Conservation (phyloP, 768 basidiomycete species). For the Myochromella boudieri region DNA sequence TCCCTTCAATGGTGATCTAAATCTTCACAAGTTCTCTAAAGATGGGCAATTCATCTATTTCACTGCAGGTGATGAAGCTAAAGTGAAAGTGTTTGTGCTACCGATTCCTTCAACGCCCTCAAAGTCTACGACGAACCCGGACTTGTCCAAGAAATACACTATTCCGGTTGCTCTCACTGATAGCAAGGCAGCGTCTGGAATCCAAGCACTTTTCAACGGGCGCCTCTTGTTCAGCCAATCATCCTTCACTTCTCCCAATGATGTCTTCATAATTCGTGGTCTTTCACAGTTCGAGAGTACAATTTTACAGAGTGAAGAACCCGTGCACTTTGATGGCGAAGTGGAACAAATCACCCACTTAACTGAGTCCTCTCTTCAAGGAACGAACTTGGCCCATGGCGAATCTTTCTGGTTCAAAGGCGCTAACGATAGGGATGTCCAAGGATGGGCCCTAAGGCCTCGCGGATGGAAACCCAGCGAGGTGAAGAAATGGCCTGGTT, state of each 20-base stretch:
- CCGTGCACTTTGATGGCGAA: constrained; percentile 30
- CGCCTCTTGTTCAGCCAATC: constrained; percentile 72
- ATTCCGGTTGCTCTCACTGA: constrained; percentile 62
- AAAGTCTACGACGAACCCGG: constrained; percentile 51
- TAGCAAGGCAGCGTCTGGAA: constrained; percentile 53
- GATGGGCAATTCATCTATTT: constrained; percentile 70
- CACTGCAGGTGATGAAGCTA: constrained; percentile 77
- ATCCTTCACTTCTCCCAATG: constrained; percentile 77
- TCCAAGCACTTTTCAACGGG: constrained; percentile 59
- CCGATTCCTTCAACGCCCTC: constrained; percentile 64
- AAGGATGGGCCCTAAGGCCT: constrained; percentile 85
- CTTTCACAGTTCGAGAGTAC: constrained; percentile 44
- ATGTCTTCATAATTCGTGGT: constrained; percentile 64
- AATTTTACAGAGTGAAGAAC: constrained; percentile 30
- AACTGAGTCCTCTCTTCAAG: constrained; percentile 51
- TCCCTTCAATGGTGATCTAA: constrained; percentile 1
- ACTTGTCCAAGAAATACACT: constrained; percentile 43
- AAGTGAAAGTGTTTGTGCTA: constrained; percentile 70
- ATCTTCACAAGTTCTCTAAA: constrained; percentile 61
- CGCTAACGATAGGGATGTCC: constrained; percentile 69
- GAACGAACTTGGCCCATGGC: constrained; percentile 58
- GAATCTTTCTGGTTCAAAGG: constrained; percentile 93
- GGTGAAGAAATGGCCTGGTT: constrained; percentile 74
- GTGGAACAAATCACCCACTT: constrained; percentile 66
- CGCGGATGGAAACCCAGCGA: constrained; percentile 68